phyloP scores from a whole-genome alignment of 371 early-diverging fungal species.

The Sporodiniella umbellata region DNA sequence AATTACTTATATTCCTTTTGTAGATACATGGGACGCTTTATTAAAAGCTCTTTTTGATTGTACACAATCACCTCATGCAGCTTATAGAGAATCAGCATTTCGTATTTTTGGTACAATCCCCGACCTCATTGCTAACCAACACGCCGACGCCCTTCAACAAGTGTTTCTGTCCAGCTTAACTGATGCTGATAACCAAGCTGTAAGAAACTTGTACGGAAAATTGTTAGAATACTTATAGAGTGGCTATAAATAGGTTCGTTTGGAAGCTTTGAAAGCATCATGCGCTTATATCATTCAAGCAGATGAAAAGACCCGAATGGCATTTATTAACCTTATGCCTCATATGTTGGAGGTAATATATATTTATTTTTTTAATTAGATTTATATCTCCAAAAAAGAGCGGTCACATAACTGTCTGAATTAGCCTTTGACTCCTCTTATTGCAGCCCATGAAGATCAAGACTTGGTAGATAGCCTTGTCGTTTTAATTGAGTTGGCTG shows the following conservation, averaged over 20 bases:
- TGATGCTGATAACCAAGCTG: constrained; percentile 52
- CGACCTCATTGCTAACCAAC: constrained; percentile 68
- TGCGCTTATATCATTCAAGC: constrained; percentile 78
- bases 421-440: constrained; percentile 60
- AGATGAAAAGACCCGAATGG: constrained; percentile 53
- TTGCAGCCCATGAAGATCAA: constrained; percentile 65
- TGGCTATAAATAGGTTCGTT: constrained; percentile 64
- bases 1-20: background rate
- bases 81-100: constrained; percentile 85
- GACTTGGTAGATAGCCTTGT: constrained; percentile 73
- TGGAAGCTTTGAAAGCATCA: constrained; percentile 85
- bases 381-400: too few relatives aligned
- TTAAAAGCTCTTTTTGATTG: constrained; percentile 78
- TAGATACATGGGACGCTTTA: constrained; percentile 78
- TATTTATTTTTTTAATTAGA: too few relatives aligned
- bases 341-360: constrained; percentile 71
- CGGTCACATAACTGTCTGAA: background rate
- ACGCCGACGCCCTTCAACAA: constrained; percentile 62
- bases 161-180: constrained; percentile 74
- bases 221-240: too few relatives aligned
- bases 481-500: constrained; percentile 87
- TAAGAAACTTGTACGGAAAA: too few relatives aligned
- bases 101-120: constrained; percentile 85
- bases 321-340: constrained; percentile 70
- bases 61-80: constrained; percentile 69